Conservation (phyloP, 345 rosid species). For the Mangifera indica region DNA sequence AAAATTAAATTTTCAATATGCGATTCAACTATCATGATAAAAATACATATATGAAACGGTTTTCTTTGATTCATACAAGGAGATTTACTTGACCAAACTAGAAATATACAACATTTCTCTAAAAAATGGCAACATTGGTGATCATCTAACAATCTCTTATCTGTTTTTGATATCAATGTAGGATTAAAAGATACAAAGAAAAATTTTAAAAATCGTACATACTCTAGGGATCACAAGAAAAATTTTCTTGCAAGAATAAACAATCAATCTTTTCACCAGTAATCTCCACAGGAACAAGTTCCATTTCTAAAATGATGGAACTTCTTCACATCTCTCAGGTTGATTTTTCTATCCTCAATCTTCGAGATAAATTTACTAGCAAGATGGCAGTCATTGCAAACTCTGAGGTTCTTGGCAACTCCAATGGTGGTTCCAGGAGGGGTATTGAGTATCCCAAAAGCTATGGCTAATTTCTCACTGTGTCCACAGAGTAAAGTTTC, state of each 20-base stretch:
- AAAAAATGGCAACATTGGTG: no score
- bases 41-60: no score
- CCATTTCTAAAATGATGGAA: constrained; percentile 88
- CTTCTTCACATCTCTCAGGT: constrained; percentile 77
- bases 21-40: no score
- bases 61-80: no score
- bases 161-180: no score
- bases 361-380: constrained; percentile 74
- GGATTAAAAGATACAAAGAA: background rate
- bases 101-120: no score
- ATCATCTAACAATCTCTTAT: no score
- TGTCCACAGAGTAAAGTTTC: constrained; percentile 82
- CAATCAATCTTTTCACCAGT: constrained; percentile 70
- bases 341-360: constrained; percentile 63
- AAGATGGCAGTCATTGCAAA: constrained; percentile 79
- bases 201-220: background rate
- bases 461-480: constrained; percentile 86
- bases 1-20: no score
- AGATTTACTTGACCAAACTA: no score
- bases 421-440: constrained; percentile 70
- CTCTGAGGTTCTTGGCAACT: constrained; percentile 85
- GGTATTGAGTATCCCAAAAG: constrained; percentile 75
- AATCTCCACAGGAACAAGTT: constrained; percentile 76
- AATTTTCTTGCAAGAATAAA: no score
- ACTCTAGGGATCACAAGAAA: background rate